Percentiles rank a stretch among this genome's conserved stretches.
Conservation (phyloP, 306 rosid genomes). For the Fragaria nilgerrensis region DNA sequence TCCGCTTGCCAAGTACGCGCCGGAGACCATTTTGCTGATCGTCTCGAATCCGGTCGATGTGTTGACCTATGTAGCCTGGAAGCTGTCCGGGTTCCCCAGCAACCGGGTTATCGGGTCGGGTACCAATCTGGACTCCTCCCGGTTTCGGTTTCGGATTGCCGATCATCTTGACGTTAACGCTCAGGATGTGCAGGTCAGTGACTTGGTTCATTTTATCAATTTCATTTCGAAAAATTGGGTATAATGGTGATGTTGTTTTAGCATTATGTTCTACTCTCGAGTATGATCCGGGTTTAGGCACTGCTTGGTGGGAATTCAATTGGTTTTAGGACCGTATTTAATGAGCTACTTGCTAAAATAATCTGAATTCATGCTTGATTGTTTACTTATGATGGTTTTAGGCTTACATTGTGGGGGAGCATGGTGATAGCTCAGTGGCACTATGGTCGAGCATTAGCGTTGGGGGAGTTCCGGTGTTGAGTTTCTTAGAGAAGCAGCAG, state of each 20-base stretch:
- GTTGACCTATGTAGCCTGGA: slow-evolving; percentile 81
- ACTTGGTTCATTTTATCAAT: background rate
- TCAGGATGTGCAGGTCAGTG: slow-evolving; percentile 85
- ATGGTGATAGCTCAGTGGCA: slow-evolving; percentile 97
- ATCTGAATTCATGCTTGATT: background rate
- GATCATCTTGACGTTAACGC: slow-evolving; percentile 93
- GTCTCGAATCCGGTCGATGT: slow-evolving; percentile 89
- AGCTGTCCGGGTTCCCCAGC: slow-evolving; percentile 79
- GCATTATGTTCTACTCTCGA: background rate
- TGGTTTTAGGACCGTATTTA: background rate
- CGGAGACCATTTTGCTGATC: slow-evolving; percentile 51
- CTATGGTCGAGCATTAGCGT: slow-evolving; percentile 94
- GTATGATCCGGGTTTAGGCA: no score
- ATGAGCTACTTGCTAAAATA: background rate
- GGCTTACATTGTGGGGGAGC: slow-evolving; percentile 96
- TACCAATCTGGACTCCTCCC: slow-evolving; percentile 87
- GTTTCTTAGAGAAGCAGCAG: slow-evolving; percentile 64
- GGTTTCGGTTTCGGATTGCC: slow-evolving; percentile 84
- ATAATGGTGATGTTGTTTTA: background rate
- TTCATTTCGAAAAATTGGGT: background rate
- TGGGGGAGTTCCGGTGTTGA: slow-evolving; percentile 85
- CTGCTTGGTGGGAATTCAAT: no score
- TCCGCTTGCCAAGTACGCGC: slow-evolving; percentile 57
- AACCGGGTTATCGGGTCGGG: slow-evolving; percentile 94
- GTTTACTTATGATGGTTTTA: slow-evolving; percentile 5